Percentiles rank a stretch among this genome's conserved stretches.
Evolutionary conservation across 345 rosid species (phyloP).

Genomic region (Eutrema japonicum): DNA sequence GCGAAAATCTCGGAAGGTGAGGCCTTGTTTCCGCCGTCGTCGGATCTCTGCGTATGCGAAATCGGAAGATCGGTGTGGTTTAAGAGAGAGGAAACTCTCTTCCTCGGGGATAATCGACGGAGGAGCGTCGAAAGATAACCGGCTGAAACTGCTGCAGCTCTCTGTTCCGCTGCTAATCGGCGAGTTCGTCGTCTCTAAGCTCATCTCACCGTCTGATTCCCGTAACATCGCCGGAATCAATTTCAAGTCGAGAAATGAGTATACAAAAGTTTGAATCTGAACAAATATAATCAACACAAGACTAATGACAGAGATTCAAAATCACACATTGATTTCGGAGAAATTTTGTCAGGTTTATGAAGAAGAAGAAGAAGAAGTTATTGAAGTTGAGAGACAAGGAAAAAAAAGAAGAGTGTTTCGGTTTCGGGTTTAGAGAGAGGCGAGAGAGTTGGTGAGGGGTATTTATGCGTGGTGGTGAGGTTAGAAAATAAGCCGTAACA

Average conservation of each 20-base stretch:
- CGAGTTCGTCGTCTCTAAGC: constrained; percentile 55
- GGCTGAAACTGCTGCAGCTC: constrained; percentile 71
- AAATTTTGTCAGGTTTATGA: neutral
- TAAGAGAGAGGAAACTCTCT: constrained; percentile 49
- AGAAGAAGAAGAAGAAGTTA: neutral
- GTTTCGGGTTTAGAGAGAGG: constrained; percentile 14
- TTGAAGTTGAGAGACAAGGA: constrained; percentile 21
- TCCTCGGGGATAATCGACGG: constrained; percentile 48
- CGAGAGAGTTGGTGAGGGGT: constrained; percentile 38
- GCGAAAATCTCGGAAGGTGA: constrained; percentile 71
- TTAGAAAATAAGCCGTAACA: constrained; percentile 3
- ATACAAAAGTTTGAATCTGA: neutral
- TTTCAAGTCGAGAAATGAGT: neutral
- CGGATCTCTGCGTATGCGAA: constrained; percentile 78
- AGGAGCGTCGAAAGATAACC: constrained; percentile 73
- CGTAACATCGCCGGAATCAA: constrained; percentile 26
- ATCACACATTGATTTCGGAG: neutral
- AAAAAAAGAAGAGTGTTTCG: neutral
- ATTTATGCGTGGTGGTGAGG: constrained; percentile 41
- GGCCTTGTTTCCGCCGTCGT: constrained; percentile 49
- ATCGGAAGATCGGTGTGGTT: constrained; percentile 86
- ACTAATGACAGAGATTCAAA: neutral
- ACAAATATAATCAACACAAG: neutral
- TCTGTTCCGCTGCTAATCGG: constrained; percentile 80
- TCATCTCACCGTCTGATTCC: constrained; percentile 53